Percentiles rank a stretch among this genome's conserved stretches.
phyloP scores from a whole-genome alignment of 257 asterid genomes.

The Gynochthodes officinalis region DNA sequence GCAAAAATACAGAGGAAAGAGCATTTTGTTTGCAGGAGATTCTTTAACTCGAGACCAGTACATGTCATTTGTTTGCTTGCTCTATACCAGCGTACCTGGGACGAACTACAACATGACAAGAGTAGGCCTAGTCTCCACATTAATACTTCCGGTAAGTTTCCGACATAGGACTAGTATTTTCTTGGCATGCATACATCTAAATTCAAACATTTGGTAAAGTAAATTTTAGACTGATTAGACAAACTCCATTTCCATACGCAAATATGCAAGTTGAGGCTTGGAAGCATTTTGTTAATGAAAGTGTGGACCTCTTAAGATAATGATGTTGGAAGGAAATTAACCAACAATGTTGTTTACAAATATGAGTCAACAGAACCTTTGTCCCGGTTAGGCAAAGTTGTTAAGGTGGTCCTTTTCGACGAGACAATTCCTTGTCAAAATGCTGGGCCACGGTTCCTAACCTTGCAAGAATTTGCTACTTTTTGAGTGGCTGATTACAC shows the following conservation, averaged over 20 bases:
- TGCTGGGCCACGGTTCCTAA: not conserved
- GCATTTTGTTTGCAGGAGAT: conserved; percentile 39
- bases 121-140: conserved; percentile 21
- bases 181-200: no score
- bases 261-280: not conserved
- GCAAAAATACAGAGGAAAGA: conserved; percentile 35
- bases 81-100: conserved; percentile 24
- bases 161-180: no score
- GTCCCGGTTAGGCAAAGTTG: not conserved
- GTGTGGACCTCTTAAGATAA: conserved; percentile 2
- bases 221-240: no score
- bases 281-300: not conserved
- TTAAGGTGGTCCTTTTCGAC: not conserved
- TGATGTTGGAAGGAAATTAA: not conserved
- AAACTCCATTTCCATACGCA: no score
- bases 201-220: no score
- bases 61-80: conserved; percentile 39
- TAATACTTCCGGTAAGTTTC: conserved; percentile 25
- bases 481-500: not conserved
- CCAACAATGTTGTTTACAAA: not conserved
- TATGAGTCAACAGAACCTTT: not conserved
- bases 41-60: conserved; percentile 40
- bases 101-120: conserved; percentile 26
- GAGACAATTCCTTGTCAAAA: not conserved
- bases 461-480: not conserved